Conservation (phyloP, 2,329 filamentous ascomycete genomes). For the Aspergillus ruber region DNA sequence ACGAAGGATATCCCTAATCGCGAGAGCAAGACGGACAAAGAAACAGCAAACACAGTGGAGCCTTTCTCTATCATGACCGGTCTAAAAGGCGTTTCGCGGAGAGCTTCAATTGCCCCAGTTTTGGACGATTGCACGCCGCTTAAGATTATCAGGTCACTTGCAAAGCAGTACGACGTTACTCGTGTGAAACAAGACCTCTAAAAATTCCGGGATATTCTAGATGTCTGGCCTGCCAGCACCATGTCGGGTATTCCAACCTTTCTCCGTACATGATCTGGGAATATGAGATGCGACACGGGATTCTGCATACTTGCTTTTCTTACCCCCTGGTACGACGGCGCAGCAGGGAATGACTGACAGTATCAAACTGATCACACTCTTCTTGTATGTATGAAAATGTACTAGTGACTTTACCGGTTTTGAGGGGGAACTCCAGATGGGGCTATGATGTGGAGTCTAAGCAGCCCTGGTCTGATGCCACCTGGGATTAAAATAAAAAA, state of each 20-base stretch:
- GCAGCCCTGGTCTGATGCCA: slow-evolving; percentile 1
- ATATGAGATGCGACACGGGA: slow-evolving; percentile 23
- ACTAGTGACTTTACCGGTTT: slow-evolving; percentile 3
- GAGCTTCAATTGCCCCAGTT: slow-evolving; percentile 14
- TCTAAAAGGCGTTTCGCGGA: slow-evolving; percentile 12
- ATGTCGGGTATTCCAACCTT: slow-evolving; percentile 10
- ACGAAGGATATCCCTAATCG: slow-evolving; percentile 3
- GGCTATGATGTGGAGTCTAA: slow-evolving; percentile 5
- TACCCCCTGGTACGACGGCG: slow-evolving; percentile 23
- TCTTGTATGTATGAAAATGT: slow-evolving; percentile 4
- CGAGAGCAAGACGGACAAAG: slow-evolving; percentile 1
- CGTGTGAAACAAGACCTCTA: slow-evolving; percentile 30
- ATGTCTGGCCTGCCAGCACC: slow-evolving; percentile 16
- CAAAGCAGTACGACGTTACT: slow-evolving; percentile 32
- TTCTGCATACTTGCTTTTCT: slow-evolving; percentile 19
- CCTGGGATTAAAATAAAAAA: slow-evolving; percentile 4
- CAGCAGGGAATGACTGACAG: slow-evolving; percentile 10
- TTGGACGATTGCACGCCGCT: slow-evolving; percentile 15
- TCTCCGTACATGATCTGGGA: slow-evolving; percentile 8
- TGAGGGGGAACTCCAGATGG: slow-evolving; percentile 7
- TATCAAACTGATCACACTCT: slow-evolving; percentile 14
- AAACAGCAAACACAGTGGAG: slow-evolving; percentile 5
- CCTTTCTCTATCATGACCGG: slow-evolving; percentile 11
- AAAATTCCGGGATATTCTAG: slow-evolving; percentile 20
- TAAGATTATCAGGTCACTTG: slow-evolving; percentile 24